Percentiles rank a stretch among this genome's conserved stretches.
These are phyloP conservation scores for Sphaerulina vaccinii DNA, from an alignment of 2,329 filamentous ascomycete genomes.

Conservation along the genomic window DNA sequence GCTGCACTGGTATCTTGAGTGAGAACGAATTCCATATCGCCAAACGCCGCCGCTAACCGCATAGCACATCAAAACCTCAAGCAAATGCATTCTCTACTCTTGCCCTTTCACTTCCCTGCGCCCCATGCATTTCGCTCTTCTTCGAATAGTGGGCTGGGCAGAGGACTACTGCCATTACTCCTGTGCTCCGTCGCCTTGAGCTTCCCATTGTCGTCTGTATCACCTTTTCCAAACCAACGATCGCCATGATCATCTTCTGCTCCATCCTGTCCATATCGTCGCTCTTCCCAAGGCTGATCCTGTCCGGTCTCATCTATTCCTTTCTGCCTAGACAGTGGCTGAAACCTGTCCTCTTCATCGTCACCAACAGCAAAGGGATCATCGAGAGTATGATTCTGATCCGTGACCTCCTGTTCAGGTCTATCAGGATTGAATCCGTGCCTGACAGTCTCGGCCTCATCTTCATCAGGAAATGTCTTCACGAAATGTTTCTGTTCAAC, in stretches of 20 bases:
- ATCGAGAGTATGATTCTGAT: slow-evolving; percentile 44
- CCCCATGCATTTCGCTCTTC: slow-evolving; percentile 32
- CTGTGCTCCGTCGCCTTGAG: slow-evolving; percentile 9
- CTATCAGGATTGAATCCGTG: slow-evolving; percentile 56
- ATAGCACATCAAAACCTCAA: not conserved
- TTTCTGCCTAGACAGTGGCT: slow-evolving; percentile 18
- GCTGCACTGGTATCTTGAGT: not conserved
- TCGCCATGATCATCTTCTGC: slow-evolving; percentile 4
- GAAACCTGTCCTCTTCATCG: slow-evolving; percentile 35
- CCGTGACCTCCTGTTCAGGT: slow-evolving; percentile 44
- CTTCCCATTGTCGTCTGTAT: slow-evolving; percentile 13
- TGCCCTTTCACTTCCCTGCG: slow-evolving; percentile 4
- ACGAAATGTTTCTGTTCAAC: slow-evolving; percentile 56
- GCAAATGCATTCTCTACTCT: not conserved
- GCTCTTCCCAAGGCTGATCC: slow-evolving; percentile 36
- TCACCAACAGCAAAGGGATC: slow-evolving; percentile 46
- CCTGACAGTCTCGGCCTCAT: slow-evolving; percentile 50
- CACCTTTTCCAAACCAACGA: slow-evolving; percentile 29
- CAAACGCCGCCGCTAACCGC: not conserved
- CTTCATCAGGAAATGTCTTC: slow-evolving; percentile 49
- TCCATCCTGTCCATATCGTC: slow-evolving; percentile 19
- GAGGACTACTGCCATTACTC: slow-evolving; percentile 12
- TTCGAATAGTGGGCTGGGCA: slow-evolving; percentile 29
- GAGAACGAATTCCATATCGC: not conserved
- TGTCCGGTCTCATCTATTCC: slow-evolving; percentile 30